phyloP scores from a whole-genome alignment of 306 rosid genomes.

The Trichosanthes truncata region DNA sequence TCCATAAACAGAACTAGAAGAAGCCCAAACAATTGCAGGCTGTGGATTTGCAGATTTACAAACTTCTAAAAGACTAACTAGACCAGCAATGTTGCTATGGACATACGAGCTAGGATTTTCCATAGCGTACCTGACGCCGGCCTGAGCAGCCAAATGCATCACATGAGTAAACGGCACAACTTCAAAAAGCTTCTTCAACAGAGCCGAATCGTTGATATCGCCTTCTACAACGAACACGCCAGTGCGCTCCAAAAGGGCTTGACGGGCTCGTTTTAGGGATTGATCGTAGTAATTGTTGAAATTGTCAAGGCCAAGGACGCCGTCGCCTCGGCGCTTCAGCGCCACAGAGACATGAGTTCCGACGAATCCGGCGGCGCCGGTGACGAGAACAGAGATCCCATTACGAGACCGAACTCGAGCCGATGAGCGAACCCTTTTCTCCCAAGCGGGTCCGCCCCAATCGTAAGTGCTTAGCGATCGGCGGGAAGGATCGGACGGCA shows the following conservation, averaged over 20 bases:
- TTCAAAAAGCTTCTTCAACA: conserved; percentile 78
- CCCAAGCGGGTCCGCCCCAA: conserved; percentile 94
- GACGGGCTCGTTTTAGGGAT: conserved; percentile 71
- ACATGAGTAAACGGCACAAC: conserved; percentile 90
- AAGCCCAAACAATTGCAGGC: conserved; percentile 97
- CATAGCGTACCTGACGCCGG: conserved; percentile 99
- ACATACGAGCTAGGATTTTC: conserved; percentile 92
- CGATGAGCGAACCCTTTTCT: conserved; percentile 61
- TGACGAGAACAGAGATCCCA: conserved; percentile 68
- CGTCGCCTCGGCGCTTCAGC: conserved; percentile 83
- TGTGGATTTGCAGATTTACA: conserved; percentile 80
- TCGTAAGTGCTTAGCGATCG: conserved; percentile 58
- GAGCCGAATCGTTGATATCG: conserved; percentile 66
- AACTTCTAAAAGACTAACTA: conserved; percentile 81
- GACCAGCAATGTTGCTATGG: conserved; percentile 91
- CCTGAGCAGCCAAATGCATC: conserved; percentile 98
- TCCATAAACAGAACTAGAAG: conserved; percentile 92
- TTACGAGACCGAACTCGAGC: conserved; percentile 57
- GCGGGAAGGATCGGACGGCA: conserved; percentile 59
- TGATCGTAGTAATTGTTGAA: conserved; percentile 90
- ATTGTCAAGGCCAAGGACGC: conserved; percentile 69
- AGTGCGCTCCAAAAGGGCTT: conserved; percentile 57
- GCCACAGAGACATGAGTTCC: conserved; percentile 92
- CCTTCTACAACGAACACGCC: conserved; percentile 95
- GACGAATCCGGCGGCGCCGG: conserved; percentile 90